These are phyloP conservation scores for Apiospora koreana DNA, from an alignment of 2,329 filamentous ascomycete genomes.

Conservation along the genomic window DNA sequence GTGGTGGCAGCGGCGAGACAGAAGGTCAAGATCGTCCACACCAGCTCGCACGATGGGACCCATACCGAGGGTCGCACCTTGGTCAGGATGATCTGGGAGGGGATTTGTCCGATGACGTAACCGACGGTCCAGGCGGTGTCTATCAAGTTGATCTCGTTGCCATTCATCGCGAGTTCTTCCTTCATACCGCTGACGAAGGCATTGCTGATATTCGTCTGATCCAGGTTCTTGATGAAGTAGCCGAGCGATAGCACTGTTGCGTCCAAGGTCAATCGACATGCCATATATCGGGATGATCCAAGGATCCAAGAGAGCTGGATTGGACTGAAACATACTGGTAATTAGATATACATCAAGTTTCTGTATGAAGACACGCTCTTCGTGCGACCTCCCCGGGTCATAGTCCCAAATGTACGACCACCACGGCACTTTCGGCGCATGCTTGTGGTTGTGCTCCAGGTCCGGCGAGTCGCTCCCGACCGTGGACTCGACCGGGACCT, in stretches of 20 bases:
- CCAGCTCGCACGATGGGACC: slow-evolving; percentile 11
- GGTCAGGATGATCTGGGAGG: slow-evolving; percentile 9
- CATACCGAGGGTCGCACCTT: slow-evolving; percentile 6
- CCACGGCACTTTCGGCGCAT: slow-evolving; percentile 19
- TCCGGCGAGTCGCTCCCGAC: background rate
- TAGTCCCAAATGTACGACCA: slow-evolving; percentile 27
- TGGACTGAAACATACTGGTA: slow-evolving; percentile 11
- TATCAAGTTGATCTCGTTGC: slow-evolving; percentile 13
- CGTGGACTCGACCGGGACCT: background rate
- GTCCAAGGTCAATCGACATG: background rate
- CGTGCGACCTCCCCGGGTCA: slow-evolving; percentile 23
- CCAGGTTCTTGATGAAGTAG: slow-evolving; percentile 28
- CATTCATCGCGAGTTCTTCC: slow-evolving; percentile 22
- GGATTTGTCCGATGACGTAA: slow-evolving; percentile 9
- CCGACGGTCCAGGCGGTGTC: slow-evolving; percentile 11
- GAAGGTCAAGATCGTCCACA: slow-evolving; percentile 10
- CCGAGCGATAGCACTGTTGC: slow-evolving; percentile 23
- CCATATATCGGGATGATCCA: background rate
- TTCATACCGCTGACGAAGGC: slow-evolving; percentile 36
- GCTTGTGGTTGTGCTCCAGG: background rate
- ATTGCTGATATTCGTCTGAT: slow-evolving; percentile 22
- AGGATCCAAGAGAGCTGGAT: background rate
- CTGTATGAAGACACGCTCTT: slow-evolving; percentile 25
- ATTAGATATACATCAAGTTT: slow-evolving; percentile 26
- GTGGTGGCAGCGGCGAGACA: slow-evolving; percentile 6